Evolutionary conservation across 2,329 filamentous ascomycete genomes (phyloP).

Genomic region (Arachnomyces sp.): DNA sequence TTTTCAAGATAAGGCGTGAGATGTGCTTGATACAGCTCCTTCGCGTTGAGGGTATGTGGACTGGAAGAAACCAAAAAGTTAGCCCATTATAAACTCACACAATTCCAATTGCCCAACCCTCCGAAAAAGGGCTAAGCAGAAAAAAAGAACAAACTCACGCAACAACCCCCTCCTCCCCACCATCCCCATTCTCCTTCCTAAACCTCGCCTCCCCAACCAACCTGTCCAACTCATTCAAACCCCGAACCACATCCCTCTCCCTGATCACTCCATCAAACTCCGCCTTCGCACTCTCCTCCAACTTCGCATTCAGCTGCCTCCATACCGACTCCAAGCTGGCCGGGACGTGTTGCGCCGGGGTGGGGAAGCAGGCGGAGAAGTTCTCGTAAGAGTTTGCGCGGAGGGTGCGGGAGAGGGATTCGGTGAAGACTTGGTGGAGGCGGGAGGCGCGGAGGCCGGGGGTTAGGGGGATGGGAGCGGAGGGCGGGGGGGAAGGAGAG

Average conservation of each 20-base stretch:
- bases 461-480: slow-evolving; percentile 46
- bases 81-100: slow-evolving; percentile 1
- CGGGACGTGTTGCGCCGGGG: slow-evolving; percentile 50
- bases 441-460: slow-evolving; percentile 55
- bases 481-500: slow-evolving; percentile 46
- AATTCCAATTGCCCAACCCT: too few relatives aligned
- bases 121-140: slow-evolving; percentile 3
- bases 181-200: slow-evolving; percentile 39
- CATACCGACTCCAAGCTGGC: slow-evolving; percentile 51
- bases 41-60: slow-evolving; percentile 51
- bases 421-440: slow-evolving; percentile 53
- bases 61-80: slow-evolving; percentile 25
- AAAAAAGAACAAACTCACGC: slow-evolving; percentile 36
- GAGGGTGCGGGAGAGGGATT: slow-evolving; percentile 53
- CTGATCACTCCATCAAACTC: slow-evolving; percentile 56
- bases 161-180: slow-evolving; percentile 29
- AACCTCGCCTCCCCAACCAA: slow-evolving; percentile 52
- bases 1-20: slow-evolving; percentile 49
- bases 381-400: slow-evolving; percentile 55
- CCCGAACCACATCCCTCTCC: slow-evolving; percentile 49
- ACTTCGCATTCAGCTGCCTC: slow-evolving; percentile 50
- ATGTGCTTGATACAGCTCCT: slow-evolving; percentile 52
- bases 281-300: slow-evolving; percentile 50
- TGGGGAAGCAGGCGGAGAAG: slow-evolving; percentile 58
- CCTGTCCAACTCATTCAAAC: slow-evolving; percentile 55